Evolutionary conservation across 805 yeast species (phyloP).

Genomic region (Candida piceae): DNA sequence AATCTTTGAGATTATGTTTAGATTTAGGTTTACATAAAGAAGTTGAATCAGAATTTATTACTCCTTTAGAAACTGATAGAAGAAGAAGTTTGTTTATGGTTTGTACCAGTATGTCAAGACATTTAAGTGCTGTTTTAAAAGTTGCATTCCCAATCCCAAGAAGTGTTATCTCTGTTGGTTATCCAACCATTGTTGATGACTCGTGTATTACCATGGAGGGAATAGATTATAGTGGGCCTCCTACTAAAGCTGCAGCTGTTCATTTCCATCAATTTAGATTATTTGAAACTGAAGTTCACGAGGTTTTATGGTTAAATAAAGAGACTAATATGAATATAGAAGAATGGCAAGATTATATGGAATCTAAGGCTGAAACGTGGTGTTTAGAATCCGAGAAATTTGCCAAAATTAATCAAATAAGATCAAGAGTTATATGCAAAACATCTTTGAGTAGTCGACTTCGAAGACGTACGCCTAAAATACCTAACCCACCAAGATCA

Average conservation of each 20-base stretch:
- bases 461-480: conserved; percentile 12
- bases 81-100: conserved; percentile 10
- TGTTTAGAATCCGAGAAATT: conserved; percentile 13
- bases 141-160: conserved; percentile 11
- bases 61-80: conserved; percentile 7
- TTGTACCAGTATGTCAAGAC: conserved; percentile 10
- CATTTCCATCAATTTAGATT: conserved; percentile 13
- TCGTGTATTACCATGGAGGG: conserved; percentile 9
- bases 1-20: conserved; percentile 8
- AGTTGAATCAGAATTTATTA: not conserved
- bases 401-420: conserved; percentile 11
- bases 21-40: conserved; percentile 14
- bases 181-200: conserved; percentile 12
- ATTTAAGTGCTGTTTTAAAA: conserved; percentile 8
- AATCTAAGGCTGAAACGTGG: conserved; percentile 11
- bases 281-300: conserved; percentile 13
- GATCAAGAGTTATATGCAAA: conserved; percentile 12
- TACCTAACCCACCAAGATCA: conserved; percentile 6
- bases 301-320: conserved; percentile 11
- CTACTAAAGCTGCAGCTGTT: conserved; percentile 14
- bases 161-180: conserved; percentile 5
- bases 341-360: conserved; percentile 10
- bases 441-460: conserved; percentile 11
- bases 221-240: conserved; percentile 9
- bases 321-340: conserved; percentile 6